phyloP scores from a whole-genome alignment of 2,329 filamentous ascomycete species.

The Camillea tinctor region DNA sequence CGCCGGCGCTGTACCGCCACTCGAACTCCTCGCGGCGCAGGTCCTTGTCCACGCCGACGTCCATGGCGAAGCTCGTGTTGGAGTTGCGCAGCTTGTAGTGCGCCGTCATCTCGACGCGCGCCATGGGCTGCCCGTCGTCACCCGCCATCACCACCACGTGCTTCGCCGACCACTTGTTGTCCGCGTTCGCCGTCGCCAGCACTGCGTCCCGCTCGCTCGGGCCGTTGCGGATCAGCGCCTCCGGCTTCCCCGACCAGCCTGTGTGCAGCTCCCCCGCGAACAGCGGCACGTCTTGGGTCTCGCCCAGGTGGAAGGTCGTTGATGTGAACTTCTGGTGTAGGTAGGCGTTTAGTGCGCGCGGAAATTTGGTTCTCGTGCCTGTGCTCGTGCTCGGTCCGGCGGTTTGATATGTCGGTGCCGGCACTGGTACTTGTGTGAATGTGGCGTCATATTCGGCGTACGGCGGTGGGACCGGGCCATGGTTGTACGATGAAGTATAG shows the following conservation, averaged over 20 bases:
- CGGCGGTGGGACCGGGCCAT: not conserved
- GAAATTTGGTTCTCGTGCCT: not conserved
- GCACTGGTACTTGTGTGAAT: not conserved
- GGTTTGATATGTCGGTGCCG: constrained; percentile 11
- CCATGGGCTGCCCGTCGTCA: not conserved
- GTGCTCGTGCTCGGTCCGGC: not conserved
- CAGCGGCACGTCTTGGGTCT: constrained; percentile 16
- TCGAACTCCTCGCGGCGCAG: constrained; percentile 23
- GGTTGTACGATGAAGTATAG: not conserved
- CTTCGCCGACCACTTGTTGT: constrained; percentile 7
- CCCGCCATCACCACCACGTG: constrained; percentile 6
- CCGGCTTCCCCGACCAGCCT: constrained; percentile 17
- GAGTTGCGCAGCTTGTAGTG: constrained; percentile 3
- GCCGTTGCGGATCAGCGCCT: constrained; percentile 19
- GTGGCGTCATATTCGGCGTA: not conserved
- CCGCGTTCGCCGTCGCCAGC: constrained; percentile 19
- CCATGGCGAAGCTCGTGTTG: constrained; percentile 13
- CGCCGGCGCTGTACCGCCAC: constrained; percentile 24
- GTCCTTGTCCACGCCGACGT: constrained; percentile 13
- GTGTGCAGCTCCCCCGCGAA: constrained; percentile 17
- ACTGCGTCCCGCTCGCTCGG: constrained; percentile 13
- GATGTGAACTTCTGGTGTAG: constrained; percentile 8
- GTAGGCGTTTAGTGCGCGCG: constrained; percentile 18
- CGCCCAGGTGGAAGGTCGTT: constrained; percentile 20
- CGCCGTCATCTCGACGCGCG: not conserved